Conservation (phyloP, 2,329 filamentous ascomycete species). For the Pseudocercospora vitis region DNA sequence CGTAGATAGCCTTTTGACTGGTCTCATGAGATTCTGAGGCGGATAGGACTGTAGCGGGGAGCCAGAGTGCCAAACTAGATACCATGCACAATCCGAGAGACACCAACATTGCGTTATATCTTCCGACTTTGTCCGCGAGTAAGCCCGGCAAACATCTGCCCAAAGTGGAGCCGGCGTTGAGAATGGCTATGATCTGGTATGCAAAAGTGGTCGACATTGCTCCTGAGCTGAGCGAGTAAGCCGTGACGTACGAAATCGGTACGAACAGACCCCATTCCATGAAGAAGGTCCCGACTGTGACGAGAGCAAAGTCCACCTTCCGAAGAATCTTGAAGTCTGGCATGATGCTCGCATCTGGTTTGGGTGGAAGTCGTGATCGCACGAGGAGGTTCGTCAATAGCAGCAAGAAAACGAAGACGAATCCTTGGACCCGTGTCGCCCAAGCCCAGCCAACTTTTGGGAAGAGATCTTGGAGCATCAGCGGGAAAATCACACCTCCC, state of each 20-base stretch:
- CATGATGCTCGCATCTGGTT: constrained; percentile 40
- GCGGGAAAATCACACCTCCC: constrained; percentile 49
- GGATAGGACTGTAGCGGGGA: constrained; percentile 57
- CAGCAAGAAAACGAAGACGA: constrained; percentile 45
- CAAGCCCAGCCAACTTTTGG: constrained; percentile 45
- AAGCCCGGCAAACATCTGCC: constrained; percentile 78
- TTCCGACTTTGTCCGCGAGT: constrained; percentile 75
- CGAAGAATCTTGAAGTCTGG: constrained; percentile 46
- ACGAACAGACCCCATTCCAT: constrained; percentile 55
- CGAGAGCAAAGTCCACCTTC: constrained; percentile 41
- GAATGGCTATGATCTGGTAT: constrained; percentile 75
- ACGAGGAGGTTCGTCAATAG: constrained; percentile 41
- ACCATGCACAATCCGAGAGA: constrained; percentile 65
- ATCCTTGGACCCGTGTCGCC: constrained; percentile 47
- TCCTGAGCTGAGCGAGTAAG: constrained; percentile 63
- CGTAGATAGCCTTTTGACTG: constrained; percentile 29
- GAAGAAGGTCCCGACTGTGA: constrained; percentile 46
- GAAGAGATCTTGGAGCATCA: constrained; percentile 45
- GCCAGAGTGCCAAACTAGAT: constrained; percentile 73
- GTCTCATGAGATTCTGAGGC: constrained; percentile 23
- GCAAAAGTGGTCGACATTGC: constrained; percentile 66
- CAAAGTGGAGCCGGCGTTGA: constrained; percentile 78
- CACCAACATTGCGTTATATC: constrained; percentile 79
- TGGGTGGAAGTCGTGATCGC: constrained; percentile 45
- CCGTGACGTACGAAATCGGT: constrained; percentile 76